Percentiles rank a stretch among this genome's conserved stretches.
Conservation (phyloP, 305 asterid species). For the Fraxinus greggii region DNA sequence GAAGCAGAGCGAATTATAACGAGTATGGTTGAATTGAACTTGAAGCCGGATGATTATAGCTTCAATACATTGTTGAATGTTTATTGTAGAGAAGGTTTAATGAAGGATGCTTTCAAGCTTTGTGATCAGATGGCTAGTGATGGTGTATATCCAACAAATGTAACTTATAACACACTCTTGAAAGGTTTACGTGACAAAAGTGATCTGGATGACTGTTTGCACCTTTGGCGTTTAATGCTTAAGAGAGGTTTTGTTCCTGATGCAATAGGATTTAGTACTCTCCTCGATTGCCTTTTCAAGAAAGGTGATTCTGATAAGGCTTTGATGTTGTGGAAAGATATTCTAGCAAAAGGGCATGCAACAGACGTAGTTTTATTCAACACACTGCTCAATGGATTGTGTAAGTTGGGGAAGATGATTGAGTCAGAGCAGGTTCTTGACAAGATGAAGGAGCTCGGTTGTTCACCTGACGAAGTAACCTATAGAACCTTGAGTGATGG, state of each 20-base stretch:
- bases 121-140: conserved; percentile 60
- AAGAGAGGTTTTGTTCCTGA: conserved; percentile 67
- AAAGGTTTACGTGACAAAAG: conserved; percentile 69
- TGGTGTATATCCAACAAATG: conserved; percentile 55
- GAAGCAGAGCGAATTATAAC: conserved; percentile 52
- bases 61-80: conserved; percentile 70
- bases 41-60: conserved; percentile 75
- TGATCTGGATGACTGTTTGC: conserved; percentile 65
- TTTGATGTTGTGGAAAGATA: conserved; percentile 62
- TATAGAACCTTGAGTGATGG: conserved; percentile 72
- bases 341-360: conserved; percentile 58
- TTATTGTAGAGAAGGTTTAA: conserved; percentile 63
- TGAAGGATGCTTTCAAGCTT: conserved; percentile 56
- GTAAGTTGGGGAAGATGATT: conserved; percentile 70
- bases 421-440: conserved; percentile 67
- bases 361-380: conserved; percentile 55
- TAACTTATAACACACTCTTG: conserved; percentile 73
- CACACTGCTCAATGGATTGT: conserved; percentile 70
- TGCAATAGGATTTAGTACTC: conserved; percentile 67
- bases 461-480: conserved; percentile 70
- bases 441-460: conserved; percentile 61
- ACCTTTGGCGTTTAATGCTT: conserved; percentile 70
- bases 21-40: conserved; percentile 46
- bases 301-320: conserved; percentile 51
- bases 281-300: conserved; percentile 62